Conservation (phyloP, 2,329 filamentous ascomycete species). For the Arthrinium phaeospermum region DNA sequence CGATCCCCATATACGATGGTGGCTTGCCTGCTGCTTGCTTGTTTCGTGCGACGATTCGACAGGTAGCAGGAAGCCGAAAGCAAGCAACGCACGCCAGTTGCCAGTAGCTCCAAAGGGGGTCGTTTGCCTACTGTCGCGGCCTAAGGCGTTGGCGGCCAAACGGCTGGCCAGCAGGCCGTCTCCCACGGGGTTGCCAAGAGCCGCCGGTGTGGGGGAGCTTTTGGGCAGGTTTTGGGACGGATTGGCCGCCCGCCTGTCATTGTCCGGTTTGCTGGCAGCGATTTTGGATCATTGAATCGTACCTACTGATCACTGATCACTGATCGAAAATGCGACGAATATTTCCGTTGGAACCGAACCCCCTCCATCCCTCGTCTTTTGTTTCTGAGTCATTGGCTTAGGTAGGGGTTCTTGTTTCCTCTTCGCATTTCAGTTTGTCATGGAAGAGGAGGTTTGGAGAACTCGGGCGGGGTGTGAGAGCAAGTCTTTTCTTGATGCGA, state of each 20-base stretch:
- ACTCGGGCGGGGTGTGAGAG: background rate
- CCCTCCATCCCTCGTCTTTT: background rate
- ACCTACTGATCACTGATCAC: background rate
- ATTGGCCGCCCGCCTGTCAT: background rate
- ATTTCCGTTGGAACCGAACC: too few species aligned
- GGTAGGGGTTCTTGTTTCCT: background rate
- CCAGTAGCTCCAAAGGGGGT: background rate
- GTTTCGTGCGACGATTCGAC: constrained; percentile 15
- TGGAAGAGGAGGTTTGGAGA: background rate
- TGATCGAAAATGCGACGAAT: background rate
- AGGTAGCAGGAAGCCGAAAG: background rate
- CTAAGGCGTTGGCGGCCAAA: background rate
- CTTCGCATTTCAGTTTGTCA: background rate
- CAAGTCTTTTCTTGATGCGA: background rate
- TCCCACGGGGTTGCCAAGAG: constrained; percentile 14
- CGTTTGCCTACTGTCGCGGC: background rate
- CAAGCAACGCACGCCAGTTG: constrained; percentile 3
- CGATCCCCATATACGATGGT: background rate
- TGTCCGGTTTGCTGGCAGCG: background rate
- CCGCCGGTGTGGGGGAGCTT: constrained; percentile 6
- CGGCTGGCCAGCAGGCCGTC: constrained; percentile 12
- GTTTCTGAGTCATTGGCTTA: background rate
- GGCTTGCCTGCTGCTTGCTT: background rate
- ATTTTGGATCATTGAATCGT: too few species aligned
- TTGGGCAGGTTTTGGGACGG: constrained; percentile 3